Evolutionary conservation across 2,329 filamentous ascomycete species (phyloP), one percentile per base, ranked within the genome.

Genomic region (Cryphonectria radicalis): DNA sequence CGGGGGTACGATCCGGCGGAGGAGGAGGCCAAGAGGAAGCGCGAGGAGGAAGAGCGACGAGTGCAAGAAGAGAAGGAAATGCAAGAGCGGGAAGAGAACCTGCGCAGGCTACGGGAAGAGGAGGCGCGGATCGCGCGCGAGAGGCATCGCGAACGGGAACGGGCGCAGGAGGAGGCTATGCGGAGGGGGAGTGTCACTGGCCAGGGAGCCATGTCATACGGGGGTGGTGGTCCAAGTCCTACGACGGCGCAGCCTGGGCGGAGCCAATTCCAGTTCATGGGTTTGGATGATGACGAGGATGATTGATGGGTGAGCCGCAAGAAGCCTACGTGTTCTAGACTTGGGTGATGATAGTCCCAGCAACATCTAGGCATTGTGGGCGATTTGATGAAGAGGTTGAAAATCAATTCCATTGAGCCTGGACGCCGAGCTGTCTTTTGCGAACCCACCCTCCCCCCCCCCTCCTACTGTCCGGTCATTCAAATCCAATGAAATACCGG

Each of bases 1-100:
- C 85, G 82, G 68, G 85, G 84, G 50, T 88, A 88, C 77, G 89
- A 91, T 74, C 89, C 89, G 1, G 84, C 82, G 37, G 87, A 88
- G 73, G 85, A 87, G 75, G 85, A 85, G 73, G 83, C 83, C 74
- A 84, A 83, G 77, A 80, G 79, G 57, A 81, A 81, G 70, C 85
- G 85, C 67, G 86, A 88, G 69, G 87, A 87, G 73, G 83, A 84
- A 72, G 84, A 85, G 77, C 81, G 80, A 59, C 82, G 82, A 67
- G 86, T 86, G 71, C 86, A 87, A 63, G 86, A 87, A 72, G 84
- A 85, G 75, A 75, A 75, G 42, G 78, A 76, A 43, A 77, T 78
- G 28, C 71, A 74, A 65, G 81, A 82, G 68, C 76, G 78, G 42
- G 79, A 79, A 63, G 80, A 78, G 69, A 76, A 76, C 13, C 78